Evolutionary conservation across 805 yeast species (phyloP).

Genomic region (Lachancea nothofagi): DNA sequence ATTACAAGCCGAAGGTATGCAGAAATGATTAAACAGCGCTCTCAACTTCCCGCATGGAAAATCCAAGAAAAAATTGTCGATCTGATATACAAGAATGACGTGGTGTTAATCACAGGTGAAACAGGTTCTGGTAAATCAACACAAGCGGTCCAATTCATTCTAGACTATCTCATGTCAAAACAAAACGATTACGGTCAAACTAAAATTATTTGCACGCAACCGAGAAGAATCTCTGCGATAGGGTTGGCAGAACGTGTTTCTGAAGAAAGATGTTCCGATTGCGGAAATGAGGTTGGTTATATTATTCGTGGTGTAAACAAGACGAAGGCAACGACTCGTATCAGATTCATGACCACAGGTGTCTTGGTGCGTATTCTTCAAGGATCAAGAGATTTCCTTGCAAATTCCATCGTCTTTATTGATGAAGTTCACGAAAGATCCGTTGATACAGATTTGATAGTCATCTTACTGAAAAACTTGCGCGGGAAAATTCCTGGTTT

Average conservation of each 20-base stretch:
- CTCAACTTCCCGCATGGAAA: conserved; percentile 77
- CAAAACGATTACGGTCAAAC: conserved; percentile 79
- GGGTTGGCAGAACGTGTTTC: conserved; percentile 83
- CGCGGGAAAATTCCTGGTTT: conserved; percentile 54
- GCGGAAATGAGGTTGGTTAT: conserved; percentile 64
- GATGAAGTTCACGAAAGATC: conserved; percentile 99
- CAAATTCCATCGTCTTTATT: conserved; percentile 80
- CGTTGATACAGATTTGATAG: conserved; percentile 89
- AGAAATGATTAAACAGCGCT: conserved; percentile 42
- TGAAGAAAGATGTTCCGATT: conserved; percentile 76
- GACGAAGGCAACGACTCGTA: conserved; percentile 55
- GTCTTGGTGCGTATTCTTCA: conserved; percentile 89
- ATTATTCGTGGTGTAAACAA: conserved; percentile 78
- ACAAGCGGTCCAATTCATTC: conserved; percentile 92
- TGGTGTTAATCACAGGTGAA: conserved; percentile 90
- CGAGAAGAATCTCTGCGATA: conserved; percentile 89
- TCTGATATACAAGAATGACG: conserved; percentile 86
- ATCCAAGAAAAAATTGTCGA: conserved; percentile 89
- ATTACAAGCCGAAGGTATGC: conserved; percentile 33
- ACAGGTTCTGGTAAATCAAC: conserved; percentile 99
- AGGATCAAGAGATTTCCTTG: conserved; percentile 70
- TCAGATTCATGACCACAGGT: conserved; percentile 93
- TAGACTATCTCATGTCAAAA: conserved; percentile 75
- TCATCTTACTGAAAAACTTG: conserved; percentile 83
- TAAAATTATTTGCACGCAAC: conserved; percentile 88